Conservation (phyloP, 2,329 filamentous ascomycete genomes). For the Colletotrichum karsti region DNA sequence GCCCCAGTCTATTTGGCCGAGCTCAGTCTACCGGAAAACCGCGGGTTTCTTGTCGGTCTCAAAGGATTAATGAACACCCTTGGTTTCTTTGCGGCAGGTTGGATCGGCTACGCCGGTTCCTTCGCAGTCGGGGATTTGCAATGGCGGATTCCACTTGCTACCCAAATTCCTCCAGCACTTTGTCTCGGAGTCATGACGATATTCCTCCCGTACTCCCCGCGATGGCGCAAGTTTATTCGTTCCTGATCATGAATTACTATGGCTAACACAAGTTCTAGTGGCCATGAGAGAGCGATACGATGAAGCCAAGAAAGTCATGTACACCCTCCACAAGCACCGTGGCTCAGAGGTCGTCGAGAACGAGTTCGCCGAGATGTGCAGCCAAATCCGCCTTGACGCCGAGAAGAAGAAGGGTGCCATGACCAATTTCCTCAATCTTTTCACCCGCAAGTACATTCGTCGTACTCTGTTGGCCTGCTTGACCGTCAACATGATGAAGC, state of each 20-base stretch:
- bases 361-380: constrained; percentile 33
- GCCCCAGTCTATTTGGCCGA: constrained; percentile 38
- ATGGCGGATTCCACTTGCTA: constrained; percentile 44
- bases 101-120: constrained; percentile 47
- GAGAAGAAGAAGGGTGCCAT: constrained; percentile 20
- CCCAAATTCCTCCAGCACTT: constrained; percentile 37
- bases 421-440: constrained; percentile 31
- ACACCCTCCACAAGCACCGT: constrained; percentile 33
- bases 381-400: constrained; percentile 34
- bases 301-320: constrained; percentile 34
- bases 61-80: constrained; percentile 44
- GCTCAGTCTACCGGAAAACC: constrained; percentile 34
- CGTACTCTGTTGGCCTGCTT: constrained; percentile 38
- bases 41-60: constrained; percentile 36
- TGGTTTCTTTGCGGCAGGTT: constrained; percentile 47
- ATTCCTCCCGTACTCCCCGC: constrained; percentile 37
- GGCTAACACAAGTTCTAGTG: neutral
- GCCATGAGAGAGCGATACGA: constrained; percentile 33
- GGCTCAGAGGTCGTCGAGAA: constrained; percentile 33
- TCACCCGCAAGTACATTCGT: constrained; percentile 37
- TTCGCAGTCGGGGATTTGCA: constrained; percentile 38
- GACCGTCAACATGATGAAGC: constrained; percentile 40
- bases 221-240: constrained; percentile 28
- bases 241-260: accelerated
- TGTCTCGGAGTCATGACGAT: constrained; percentile 31